phyloP scores from a whole-genome alignment of 2,329 filamentous ascomycete species.

The Acarospora socialis region DNA sequence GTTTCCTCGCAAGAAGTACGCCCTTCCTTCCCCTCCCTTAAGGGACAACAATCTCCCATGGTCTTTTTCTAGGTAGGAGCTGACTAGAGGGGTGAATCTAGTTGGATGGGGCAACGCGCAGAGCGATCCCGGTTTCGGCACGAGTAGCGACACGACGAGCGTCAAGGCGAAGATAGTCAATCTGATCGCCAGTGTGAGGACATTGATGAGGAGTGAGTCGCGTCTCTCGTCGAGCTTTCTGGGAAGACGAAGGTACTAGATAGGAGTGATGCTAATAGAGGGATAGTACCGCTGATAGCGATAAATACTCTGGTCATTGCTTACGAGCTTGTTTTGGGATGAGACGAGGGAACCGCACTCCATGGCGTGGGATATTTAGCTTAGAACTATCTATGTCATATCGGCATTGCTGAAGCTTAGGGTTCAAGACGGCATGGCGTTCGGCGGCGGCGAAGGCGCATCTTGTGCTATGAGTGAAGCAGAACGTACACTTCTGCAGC shows the following conservation, averaged over 20 bases:
- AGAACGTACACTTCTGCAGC: too few relatives aligned
- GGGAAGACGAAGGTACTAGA: neutral
- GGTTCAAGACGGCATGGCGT: too few relatives aligned
- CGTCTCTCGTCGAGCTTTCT: neutral
- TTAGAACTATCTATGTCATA: too few relatives aligned
- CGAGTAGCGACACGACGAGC: constrained; percentile 52
- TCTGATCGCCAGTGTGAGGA: constrained; percentile 78
- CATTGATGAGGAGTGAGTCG: constrained; percentile 76
- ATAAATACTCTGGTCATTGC: constrained; percentile 72
- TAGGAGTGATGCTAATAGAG: neutral
- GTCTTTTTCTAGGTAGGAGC: constrained; percentile 1
- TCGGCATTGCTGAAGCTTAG: too few relatives aligned
- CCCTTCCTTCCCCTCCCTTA: constrained; percentile 10
- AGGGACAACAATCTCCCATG: constrained; percentile 8
- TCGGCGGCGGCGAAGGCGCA: too few relatives aligned
- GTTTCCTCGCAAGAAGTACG: constrained; percentile 71
- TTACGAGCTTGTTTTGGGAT: constrained; percentile 67
- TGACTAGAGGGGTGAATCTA: constrained; percentile 24
- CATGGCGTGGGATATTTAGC: too few relatives aligned
- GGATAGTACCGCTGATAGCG: constrained; percentile 64
- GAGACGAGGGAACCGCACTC: constrained; percentile 23
- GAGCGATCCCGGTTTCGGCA: constrained; percentile 63
- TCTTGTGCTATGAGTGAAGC: too few relatives aligned
- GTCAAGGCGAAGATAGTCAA: constrained; percentile 80
- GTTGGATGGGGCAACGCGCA: constrained; percentile 61